Evolutionary conservation across 768 basidiomycete genomes (phyloP), one percentile per base, ranked within the genome.

Genomic region (Suillus decipiens): DNA sequence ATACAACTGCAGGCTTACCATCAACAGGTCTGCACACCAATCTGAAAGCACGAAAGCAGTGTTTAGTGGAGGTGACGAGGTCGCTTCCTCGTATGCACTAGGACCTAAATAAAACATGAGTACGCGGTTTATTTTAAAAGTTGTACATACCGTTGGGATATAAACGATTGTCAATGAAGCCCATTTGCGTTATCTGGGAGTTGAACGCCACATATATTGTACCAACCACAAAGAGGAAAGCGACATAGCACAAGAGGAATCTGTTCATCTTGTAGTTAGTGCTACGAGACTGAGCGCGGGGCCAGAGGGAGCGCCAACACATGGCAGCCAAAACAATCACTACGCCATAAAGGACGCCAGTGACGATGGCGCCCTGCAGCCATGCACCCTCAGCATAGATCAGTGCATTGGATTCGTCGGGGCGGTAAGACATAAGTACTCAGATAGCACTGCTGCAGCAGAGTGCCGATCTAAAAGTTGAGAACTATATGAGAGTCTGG

Each of bases 161-260:
- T 31, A 76, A 61, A 33, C 75, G 73, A 37, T 76, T 22, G 33
- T 72, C 67, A 59, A 75, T 70, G 63, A 76, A 75, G 15, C 67
- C 72, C 9, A 73, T 50, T 31, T 76, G 72, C 48, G 71, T 75
- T 47, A 73, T 72, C 12, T 65, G 57, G 0, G 73, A 47, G 34
- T 69, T 72, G 64, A 64, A 34, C 0, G 61, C 68, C 39, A 67
- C 66, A 50, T 72, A 76, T 58, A 76, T 57, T 5, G 75, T 75
- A 9, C 70, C 70, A 51, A 75, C 33, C 12, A 58, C 66, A 51
- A 75, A 76, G 42, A 75, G 28, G 63, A 75, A 50, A 39, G 68
- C 65, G 53, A 75, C 70, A 60, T 76, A 75, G 66, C 64, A 2
- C 50, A 75, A 63, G 65, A 75, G 75, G 47, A 75, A 72, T 43